Percentiles rank a stretch among this genome's conserved stretches.
Evolutionary conservation across 164 flowering plant species (phyloP).

Genomic region (Cinnamomum chago): DNA sequence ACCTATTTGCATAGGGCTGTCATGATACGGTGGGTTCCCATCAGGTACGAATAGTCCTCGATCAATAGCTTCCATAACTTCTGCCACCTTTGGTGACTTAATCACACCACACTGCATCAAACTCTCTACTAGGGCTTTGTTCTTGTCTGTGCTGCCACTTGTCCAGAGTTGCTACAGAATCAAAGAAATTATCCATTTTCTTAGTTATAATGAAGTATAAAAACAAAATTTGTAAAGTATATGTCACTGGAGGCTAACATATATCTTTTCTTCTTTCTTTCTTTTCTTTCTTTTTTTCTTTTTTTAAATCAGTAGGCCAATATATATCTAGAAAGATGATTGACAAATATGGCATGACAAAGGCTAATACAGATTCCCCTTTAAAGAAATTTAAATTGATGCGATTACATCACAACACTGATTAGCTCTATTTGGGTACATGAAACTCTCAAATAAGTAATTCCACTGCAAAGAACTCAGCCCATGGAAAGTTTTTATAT

Average conservation of each 20-base stretch:
- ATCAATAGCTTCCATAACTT: slow-evolving; percentile 73
- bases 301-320: too few relatives aligned
- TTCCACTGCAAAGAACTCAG: too few relatives aligned
- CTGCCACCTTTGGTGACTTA: slow-evolving; percentile 55
- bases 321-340: neutral
- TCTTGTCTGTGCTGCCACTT: slow-evolving; percentile 36
- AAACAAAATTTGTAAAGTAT: neutral
- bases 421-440: too few relatives aligned
- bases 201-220: neutral
- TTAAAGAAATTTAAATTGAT: too few relatives aligned
- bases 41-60: slow-evolving; percentile 51
- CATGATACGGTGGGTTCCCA: slow-evolving; percentile 61
- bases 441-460: too few relatives aligned
- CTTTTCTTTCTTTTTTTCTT: too few relatives aligned
- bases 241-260: too few relatives aligned
- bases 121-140: slow-evolving; percentile 61
- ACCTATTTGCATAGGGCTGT: slow-evolving; percentile 82
- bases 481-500: too few relatives aligned
- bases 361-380: too few relatives aligned
- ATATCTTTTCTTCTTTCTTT: too few relatives aligned
- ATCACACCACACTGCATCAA: slow-evolving; percentile 62
- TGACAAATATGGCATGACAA: too few relatives aligned
- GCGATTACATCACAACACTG: too few relatives aligned
- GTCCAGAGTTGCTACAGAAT: slow-evolving; percentile 44
- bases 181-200: slow-evolving; percentile 7